phyloP scores from a whole-genome alignment of 176 grass and related monocot species.

The Pharus latifolius region DNA sequence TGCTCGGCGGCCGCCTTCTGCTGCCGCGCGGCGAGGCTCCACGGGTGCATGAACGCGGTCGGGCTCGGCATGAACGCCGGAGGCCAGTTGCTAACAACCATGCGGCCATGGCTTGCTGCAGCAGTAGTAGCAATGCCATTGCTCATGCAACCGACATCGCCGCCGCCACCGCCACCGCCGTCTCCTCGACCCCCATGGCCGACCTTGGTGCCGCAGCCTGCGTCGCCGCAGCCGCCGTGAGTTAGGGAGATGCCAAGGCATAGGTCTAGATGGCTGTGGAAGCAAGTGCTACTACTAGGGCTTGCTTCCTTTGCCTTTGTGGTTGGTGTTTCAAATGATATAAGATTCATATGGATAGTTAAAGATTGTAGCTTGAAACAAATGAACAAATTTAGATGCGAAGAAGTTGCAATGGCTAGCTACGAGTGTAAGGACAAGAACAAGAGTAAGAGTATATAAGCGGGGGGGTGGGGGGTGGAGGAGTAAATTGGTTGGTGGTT shows the following conservation, averaged over 20 bases:
- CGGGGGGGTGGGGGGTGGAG: background rate
- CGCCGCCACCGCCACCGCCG: background rate
- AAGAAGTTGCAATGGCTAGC: background rate
- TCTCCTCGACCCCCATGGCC: background rate
- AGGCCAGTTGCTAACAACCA: background rate
- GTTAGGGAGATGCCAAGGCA: slow-evolving; percentile 68
- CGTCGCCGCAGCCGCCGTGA: background rate
- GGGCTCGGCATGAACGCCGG: slow-evolving; percentile 38
- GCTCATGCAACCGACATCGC: background rate
- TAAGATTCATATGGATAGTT: slow-evolving; percentile 40
- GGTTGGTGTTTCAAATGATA: slow-evolving; percentile 37
- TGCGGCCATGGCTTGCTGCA: background rate
- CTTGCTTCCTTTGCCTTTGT: slow-evolving; percentile 8
- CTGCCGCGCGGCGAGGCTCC: slow-evolving; percentile 89
- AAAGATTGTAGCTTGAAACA: background rate
- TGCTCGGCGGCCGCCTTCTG: slow-evolving; percentile 86
- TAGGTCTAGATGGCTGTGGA: slow-evolving; percentile 55
- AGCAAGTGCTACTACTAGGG: background rate
- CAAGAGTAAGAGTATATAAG: background rate
- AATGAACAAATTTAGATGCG: background rate
- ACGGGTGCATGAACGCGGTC: slow-evolving; percentile 60
- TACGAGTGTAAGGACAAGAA: background rate
- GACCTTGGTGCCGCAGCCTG: background rate
- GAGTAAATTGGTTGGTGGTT: background rate
- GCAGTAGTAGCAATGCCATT: background rate